Evolutionary conservation across 768 basidiomycete genomes (phyloP), one percentile per base, ranked within the genome.

Genomic region (Phylloporus sp.): DNA sequence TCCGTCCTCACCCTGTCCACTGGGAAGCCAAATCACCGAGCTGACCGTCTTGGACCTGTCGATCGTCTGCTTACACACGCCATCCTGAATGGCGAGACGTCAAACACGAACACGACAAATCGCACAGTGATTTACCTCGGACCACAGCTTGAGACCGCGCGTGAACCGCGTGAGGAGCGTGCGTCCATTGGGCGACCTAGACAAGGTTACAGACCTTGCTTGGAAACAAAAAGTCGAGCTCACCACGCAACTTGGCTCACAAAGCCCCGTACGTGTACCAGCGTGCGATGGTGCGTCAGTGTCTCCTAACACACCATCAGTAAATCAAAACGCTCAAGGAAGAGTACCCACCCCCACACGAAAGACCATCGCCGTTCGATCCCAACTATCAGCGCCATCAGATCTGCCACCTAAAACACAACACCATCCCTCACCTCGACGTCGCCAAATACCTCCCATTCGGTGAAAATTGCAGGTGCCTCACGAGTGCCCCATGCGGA

Each of bases 381-480:
- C 77, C 77, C 77, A 79, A 59, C 76, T 78, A 6, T 6, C 5
- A 26, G 7, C 29, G 32, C 16, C 5, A 34, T 13, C 4, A 5
- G 4, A 24, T 2, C 40, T 3, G 13, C 9, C 6, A 13, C 35
- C 4, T 27, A 9, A 34, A 50, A 47, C 11, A n/a, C 15, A 16
- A 2, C 6, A 11, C 16, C 36, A 6, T 12, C 13, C 29, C 67
- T 9, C 47, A 78, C 70, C 79, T 79, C n/a, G 80, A 74, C 4
- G 80, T 80, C 15, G 80, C 79, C 47, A 80, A 58, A 50, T 73
- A 79, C 57, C 70, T 73, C n/a, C 79, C 80, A 47, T 77, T 74
- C 5, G 79, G 80, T 16, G 80, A 80, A 65, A 80, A 80, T 55
- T 80, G 75, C 29, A 81, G 52, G 46, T 80, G 78, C n/a, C 79